Evolutionary conservation across 148 eudicot species (phyloP), one percentile per base, ranked within the genome.

Genomic region (Pharnaceum exiguum): DNA sequence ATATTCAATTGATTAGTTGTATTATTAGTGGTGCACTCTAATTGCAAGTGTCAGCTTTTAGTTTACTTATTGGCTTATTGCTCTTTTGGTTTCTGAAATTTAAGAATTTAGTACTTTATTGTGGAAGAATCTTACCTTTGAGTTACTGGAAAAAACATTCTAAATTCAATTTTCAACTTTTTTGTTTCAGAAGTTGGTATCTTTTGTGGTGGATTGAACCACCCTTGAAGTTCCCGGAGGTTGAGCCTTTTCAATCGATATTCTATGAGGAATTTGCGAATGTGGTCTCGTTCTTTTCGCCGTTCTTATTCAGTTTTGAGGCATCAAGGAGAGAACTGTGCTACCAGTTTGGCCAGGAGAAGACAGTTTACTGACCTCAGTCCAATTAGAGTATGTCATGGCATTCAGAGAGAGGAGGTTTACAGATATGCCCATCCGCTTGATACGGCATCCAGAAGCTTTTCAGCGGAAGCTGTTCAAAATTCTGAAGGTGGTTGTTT

Each of bases 211-310:
- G 24, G 50, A 57, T 51, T 75, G 65, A 65, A 48, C 77, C 50
- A 59, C 57, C 29, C 15, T 27, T 65, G 36, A 55, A 60, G 37
- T 57, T 53, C 51, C 16, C 42, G 52, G 53, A 53, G 63, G 49
- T 67, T 54, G 12, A 36, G 25, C 15, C 66, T 60, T 36, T 21
- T 38, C 5, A 29, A 51, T 39, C 25, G 51, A 18, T 22, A 47
- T 46, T 52, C 55, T 44, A 51, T 60, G 25, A n/a, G n/a, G 56
- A 77, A 69, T 40, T 87, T 87, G 93, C 81, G 94, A 61, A 52
- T 52, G 27, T 46, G 80, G 59, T 51, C 73, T 53, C 81, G 72
- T 9, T 64, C 77, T 6, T 27, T 67, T 54, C 66, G 78, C 51
- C 79, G 61, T 38, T 61, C 69, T 62, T 70, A 40, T 68, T 66